Evolutionary conservation across 2,329 filamentous ascomycete genomes (phyloP).

Genomic region (Apiospora rasikravindrae): DNA sequence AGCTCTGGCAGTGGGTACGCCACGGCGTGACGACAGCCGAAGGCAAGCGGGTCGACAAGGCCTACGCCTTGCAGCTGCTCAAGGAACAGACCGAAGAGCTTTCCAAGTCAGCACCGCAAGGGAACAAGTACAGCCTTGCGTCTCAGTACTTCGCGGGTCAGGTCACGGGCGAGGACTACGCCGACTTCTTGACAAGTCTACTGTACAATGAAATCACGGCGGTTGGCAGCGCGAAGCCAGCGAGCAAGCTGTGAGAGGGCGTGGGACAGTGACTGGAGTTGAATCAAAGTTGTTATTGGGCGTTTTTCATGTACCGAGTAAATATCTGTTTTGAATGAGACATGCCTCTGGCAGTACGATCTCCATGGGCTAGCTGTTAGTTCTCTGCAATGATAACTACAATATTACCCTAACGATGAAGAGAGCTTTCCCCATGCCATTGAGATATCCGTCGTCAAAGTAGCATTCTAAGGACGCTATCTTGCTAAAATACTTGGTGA

Average conservation of each 20-base stretch:
- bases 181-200: slow-evolving; percentile 83
- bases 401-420: not conserved
- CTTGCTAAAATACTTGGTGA: not conserved
- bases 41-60: slow-evolving; percentile 92
- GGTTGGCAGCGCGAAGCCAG: slow-evolving; percentile 36
- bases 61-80: slow-evolving; percentile 84
- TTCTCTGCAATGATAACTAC: not conserved
- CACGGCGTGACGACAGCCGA: slow-evolving; percentile 78
- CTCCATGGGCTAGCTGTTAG: not conserved
- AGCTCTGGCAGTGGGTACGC: slow-evolving; percentile 95
- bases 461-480: not conserved
- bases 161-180: slow-evolving; percentile 96
- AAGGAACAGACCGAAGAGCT: slow-evolving; percentile 84
- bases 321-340: not conserved
- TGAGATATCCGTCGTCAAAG: not conserved
- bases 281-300: slow-evolving; percentile 4
- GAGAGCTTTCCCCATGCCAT: not conserved
- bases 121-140: slow-evolving; percentile 90
- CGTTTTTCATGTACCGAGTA: not conserved
- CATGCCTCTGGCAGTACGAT: not conserved
- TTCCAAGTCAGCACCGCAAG: slow-evolving; percentile 77
- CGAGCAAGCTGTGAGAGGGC: slow-evolving; percentile 39
- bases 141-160: slow-evolving; percentile 92
- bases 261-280: no score
- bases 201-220: slow-evolving; percentile 43